phyloP scores from a whole-genome alignment of 352 stramenopile genomes.

The Phytophthora foliorum region DNA sequence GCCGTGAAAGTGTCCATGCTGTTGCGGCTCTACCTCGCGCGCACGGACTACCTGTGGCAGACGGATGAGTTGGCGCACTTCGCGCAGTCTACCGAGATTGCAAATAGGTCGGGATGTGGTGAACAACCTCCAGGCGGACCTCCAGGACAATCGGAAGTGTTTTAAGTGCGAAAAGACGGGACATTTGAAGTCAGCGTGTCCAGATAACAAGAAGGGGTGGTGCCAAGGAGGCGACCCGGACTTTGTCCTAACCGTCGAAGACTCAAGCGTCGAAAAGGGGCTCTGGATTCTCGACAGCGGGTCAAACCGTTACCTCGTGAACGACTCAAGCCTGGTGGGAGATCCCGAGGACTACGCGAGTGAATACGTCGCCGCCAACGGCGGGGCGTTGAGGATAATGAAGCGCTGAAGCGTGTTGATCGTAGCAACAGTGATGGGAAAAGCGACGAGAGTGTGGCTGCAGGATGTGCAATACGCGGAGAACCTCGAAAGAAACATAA shows the following conservation, averaged over 20 bases:
- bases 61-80: slow-evolving; percentile 33
- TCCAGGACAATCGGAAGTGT: slow-evolving; percentile 12
- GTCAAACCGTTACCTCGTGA: slow-evolving; percentile 19
- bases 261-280: background rate
- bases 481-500: slow-evolving; percentile 30
- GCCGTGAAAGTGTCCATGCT: slow-evolving; percentile 10
- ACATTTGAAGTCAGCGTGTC: slow-evolving; percentile 9
- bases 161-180: slow-evolving; percentile 12
- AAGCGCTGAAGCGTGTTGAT: slow-evolving; percentile 19
- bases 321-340: slow-evolving; percentile 11
- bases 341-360: slow-evolving; percentile 12
- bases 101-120: slow-evolving; percentile 2
- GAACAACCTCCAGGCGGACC: slow-evolving; percentile 11
- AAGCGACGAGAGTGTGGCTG: slow-evolving; percentile 10
- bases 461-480: slow-evolving; percentile 18
- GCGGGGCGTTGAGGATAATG: background rate
- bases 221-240: background rate
- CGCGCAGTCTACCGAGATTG: slow-evolving; percentile 18
- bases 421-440: slow-evolving; percentile 1
- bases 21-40: slow-evolving; percentile 3
- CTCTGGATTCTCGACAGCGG: slow-evolving; percentile 22
- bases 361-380: slow-evolving; percentile 13
- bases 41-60: slow-evolving; percentile 22
- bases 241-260: slow-evolving; percentile 4
- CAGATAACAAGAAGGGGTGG: background rate